phyloP scores from a whole-genome alignment of 495 filamentous ascomycete species.

The Trichocladium antarcticum region DNA sequence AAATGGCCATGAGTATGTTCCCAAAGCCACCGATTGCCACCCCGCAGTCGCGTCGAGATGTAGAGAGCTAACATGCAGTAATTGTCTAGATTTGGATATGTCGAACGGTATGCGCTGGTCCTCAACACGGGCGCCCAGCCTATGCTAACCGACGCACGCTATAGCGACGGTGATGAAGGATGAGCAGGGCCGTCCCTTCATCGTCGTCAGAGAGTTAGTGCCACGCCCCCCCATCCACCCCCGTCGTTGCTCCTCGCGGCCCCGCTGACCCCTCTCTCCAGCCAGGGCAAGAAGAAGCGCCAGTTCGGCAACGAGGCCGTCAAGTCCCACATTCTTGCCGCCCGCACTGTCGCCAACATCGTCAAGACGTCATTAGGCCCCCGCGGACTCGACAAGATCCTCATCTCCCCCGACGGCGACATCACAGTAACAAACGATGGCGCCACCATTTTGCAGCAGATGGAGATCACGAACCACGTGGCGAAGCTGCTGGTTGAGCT shows the following conservation, averaged over 20 bases:
- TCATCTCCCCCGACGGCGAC: conserved; percentile 97
- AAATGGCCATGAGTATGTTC: conserved; percentile 41
- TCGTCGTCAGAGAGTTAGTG: conserved; percentile 96
- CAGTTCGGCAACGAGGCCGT: conserved; percentile 93
- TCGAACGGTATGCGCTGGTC: conserved; percentile 35
- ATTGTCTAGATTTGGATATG: conserved; percentile 36
- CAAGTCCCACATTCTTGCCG: conserved; percentile 94
- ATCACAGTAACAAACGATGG: conserved; percentile 99
- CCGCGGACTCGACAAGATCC: conserved; percentile 94
- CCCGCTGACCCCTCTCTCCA: conserved; percentile 29
- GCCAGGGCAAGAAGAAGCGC: conserved; percentile 96
- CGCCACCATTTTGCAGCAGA: conserved; percentile 92
- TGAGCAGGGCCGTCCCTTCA: conserved; percentile 94
- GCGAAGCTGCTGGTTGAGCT: conserved; percentile 93
- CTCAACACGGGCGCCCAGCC: background rate
- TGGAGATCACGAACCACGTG: conserved; percentile 98
- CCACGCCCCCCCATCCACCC: background rate
- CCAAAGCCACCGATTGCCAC: background rate
- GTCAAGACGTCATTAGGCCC: conserved; percentile 96
- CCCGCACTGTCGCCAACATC: conserved; percentile 89
- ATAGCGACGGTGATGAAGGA: conserved; percentile 55
- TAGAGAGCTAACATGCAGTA: conserved; percentile 20
- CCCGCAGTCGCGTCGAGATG: conserved; percentile 1
- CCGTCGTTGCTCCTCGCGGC: conserved; percentile 1
- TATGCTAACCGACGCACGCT: conserved; percentile 8